These are phyloP conservation scores for Garcia nutans DNA, from an alignment of 345 rosid species.

Conservation along the genomic window DNA sequence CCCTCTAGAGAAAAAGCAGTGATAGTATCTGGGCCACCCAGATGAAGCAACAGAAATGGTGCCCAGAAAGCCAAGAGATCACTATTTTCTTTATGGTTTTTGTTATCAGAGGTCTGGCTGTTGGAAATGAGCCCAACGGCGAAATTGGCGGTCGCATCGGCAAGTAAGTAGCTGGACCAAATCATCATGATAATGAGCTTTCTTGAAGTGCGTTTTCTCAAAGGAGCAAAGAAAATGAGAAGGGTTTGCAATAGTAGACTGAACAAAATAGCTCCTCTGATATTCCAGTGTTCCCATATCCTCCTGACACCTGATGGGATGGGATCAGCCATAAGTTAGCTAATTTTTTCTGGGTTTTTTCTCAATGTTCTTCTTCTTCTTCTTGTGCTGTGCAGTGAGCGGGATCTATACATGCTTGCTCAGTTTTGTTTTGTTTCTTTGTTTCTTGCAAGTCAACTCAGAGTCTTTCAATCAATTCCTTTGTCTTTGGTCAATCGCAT, in stretches of 20 bases:
- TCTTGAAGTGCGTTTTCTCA: constrained; percentile 10
- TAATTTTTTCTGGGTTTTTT: too few relatives aligned
- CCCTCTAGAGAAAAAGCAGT: constrained; percentile 4
- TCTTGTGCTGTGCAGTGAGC: too few relatives aligned
- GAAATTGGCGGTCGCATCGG: constrained; percentile 16
- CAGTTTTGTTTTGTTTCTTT: too few relatives aligned
- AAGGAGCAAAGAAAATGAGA: constrained; percentile 16
- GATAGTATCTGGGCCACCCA: constrained; percentile 5
- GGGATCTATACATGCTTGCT: too few relatives aligned
- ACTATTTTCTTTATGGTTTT: neutral
- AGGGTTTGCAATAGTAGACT: constrained; percentile 27
- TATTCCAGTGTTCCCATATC: constrained; percentile 23
- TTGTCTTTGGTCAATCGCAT: too few relatives aligned
- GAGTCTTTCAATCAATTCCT: too few relatives aligned
- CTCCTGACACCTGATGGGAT: neutral
- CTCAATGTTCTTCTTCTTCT: too few relatives aligned
- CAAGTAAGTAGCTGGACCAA: constrained; percentile 29
- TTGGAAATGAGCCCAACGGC: constrained; percentile 26
- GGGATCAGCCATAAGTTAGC: neutral
- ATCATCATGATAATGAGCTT: neutral
- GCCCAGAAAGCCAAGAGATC: constrained; percentile 3
- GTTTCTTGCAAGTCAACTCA: too few relatives aligned
- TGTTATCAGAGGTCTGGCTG: neutral
- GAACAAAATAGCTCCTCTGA: constrained; percentile 19
- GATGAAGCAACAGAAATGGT: constrained; percentile 9